Percentiles rank a stretch among this genome's conserved stretches.
These are phyloP conservation scores for Gymnopus androsaceus DNA, from an alignment of 1,284 basidiomycete genomes.

Conservation along the genomic window DNA sequence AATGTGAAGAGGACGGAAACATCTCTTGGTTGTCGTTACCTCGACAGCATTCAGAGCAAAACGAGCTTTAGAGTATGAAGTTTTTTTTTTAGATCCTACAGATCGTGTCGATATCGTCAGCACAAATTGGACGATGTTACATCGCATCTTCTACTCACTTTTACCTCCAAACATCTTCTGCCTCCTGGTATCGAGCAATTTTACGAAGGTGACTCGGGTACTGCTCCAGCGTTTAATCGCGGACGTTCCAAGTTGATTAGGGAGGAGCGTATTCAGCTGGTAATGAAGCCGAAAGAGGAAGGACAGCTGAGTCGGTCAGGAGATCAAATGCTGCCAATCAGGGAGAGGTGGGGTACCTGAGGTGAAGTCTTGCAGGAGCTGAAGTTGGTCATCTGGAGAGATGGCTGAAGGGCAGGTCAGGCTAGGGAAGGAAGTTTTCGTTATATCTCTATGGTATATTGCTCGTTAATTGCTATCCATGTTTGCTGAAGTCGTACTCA, in stretches of 20 bases:
- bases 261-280: conserved; percentile 69
- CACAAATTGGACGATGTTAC: conserved; percentile 55
- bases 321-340: conserved; percentile 1
- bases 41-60: conserved; percentile 18
- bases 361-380: conserved; percentile 81
- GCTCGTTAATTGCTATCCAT: neutral
- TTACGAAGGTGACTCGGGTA: conserved; percentile 64
- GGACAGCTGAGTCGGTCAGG: conserved; percentile 10
- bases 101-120: conserved; percentile 27
- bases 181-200: conserved; percentile 73
- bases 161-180: conserved; percentile 55
- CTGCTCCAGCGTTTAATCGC: conserved; percentile 42
- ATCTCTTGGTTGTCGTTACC: conserved; percentile 58
- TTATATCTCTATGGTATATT: neutral
- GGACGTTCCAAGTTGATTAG: conserved; percentile 65
- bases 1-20: conserved; percentile 75
- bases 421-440: no score
- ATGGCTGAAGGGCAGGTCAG: conserved; percentile 35
- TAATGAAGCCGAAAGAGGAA: conserved; percentile 55
- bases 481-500: neutral
- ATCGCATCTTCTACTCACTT: conserved; percentile 51
- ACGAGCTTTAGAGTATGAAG: conserved; percentile 12
- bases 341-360: conserved; percentile 67
- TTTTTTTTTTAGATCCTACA: neutral
- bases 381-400: conserved; percentile 77